Evolutionary conservation across 2,329 filamentous ascomycete species (phyloP), one percentile per base, ranked within the genome.

Genomic region (Pestalotiopsis sp.): DNA sequence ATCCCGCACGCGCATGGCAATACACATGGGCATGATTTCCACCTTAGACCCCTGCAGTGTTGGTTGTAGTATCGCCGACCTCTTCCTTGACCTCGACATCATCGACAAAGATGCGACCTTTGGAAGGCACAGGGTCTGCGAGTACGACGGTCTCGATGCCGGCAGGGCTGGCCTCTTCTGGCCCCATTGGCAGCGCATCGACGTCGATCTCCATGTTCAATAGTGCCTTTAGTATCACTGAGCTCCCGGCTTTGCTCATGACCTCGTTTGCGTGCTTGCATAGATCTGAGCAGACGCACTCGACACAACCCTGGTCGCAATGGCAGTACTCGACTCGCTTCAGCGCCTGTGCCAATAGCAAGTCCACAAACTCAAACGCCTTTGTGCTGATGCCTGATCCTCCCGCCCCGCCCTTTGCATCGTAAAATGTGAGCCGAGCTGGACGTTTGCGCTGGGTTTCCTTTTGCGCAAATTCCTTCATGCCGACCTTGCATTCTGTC

Each of bases 351-450:
- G 83, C 83, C 1, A 98, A 85, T 41, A 98, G 82, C 41, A 92
- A 78, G 75, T 97, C 94, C 23, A 97, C 86, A 76, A 97, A 97
- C 75, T 98, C 95, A 75, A 98, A 98, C 0, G 94, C 95, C 77
- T 97, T 98, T 52, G 92, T 93, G 70, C 92, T 94, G 73, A 98
- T 97, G 0, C 96, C 96, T 0, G 90, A 92, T 0, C 95, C 95
- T 58, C 89, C 88, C 0, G 92, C 87, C 0, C 95, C 95, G 7
- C 96, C 96, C 80, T 97, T 97, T 2, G 94, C 92, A 78, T 98
- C 96, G 80, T 98, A 99, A 76, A 99, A 97, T 0, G 94, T 97
- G 62, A 99, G 81, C 0, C 96, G 85, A 0, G 94, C 96, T 0
- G 95, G 96, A 3, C 96, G 87, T 81, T 97, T 97, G 38, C 95